Base-by-base conservation (phyloP, 2,329 filamentous ascomycete species). In the Cordyceps cateniannulata region DNA sequence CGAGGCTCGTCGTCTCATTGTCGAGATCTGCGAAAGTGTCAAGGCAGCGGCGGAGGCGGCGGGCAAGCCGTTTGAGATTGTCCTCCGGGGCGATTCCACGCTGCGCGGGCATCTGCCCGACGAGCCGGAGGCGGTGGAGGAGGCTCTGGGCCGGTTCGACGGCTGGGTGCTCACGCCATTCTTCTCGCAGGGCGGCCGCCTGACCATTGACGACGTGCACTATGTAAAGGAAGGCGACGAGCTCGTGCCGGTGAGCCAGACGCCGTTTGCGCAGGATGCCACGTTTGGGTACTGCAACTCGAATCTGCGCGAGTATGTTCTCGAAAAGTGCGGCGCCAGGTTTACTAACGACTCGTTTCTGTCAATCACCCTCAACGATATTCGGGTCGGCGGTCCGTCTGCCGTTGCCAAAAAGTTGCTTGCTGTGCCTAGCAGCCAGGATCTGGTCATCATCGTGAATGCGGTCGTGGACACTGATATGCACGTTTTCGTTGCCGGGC, bases 281-380 rank as follows among this genome's bases (percentile, higher is more conserved):
- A 81, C 80, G 0, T 85, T 85, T 69, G 81, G 82, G 1, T 85
- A 82, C 65, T 74, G 73, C 59, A 80, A 75, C 64, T 83, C 81
- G 3, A 80, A 83, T 65, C 67, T 70, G 38, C 65, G 65, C n/a
- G 62, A 67, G 0, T 85, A 83, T 66, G 73, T 84, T 0, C 65
- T 76, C 14, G 82, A 85, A 66, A 85, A 84, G 2, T 74, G 72
- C 5, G 77, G 77, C 0, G 50, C 64, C 0, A 61, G 69, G 2
- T 71, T 71, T 40, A 55, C 65, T 27, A 45, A 61, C 1, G 63
- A 63, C 1, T 67, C 68, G 0, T 71, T 72, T 49, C 18, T 69
- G 22, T 71, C 69, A 0, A 61, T 72, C 1, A 70, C 67, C 0
- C 51, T 71, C 42, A 64, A 65, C 63, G 27, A 79, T 76, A 62